Conservation (phyloP, 768 basidiomycete genomes). For the Suillus decipiens region DNA sequence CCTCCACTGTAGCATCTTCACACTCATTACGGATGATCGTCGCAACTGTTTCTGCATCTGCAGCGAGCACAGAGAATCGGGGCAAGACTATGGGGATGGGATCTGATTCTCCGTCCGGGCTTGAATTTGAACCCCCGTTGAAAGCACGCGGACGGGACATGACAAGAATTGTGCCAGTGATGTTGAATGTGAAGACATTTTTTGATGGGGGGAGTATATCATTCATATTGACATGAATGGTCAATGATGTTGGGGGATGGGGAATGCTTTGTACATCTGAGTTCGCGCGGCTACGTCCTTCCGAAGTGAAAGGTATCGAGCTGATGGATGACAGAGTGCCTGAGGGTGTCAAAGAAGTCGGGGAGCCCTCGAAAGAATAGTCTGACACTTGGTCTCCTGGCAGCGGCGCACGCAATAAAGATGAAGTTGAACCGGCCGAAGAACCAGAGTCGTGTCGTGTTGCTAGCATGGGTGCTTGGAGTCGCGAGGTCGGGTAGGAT, state of each 20-base stretch:
- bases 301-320: constrained; percentile 34
- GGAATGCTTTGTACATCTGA: constrained; percentile 29
- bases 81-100: constrained; percentile 62
- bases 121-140: constrained; percentile 20
- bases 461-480: constrained; percentile 24
- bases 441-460: constrained; percentile 43
- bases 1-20: constrained; percentile 54
- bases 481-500: constrained; percentile 22
- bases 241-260: constrained; percentile 51
- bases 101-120: constrained; percentile 34
- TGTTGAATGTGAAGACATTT: constrained; percentile 63
- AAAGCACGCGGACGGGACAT: constrained; percentile 41
- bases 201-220: constrained; percentile 67
- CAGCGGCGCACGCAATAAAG: constrained; percentile 74
- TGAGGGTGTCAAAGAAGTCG: constrained; percentile 52
- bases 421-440: constrained; percentile 48
- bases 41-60: constrained; percentile 61
- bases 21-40: constrained; percentile 63
- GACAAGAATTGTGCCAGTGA: constrained; percentile 66
- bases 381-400: constrained; percentile 65
- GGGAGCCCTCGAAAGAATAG: constrained; percentile 72
- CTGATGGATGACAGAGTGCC: constrained; percentile 41
- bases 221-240: constrained; percentile 80
- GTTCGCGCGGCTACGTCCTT: constrained; percentile 40
- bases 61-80: constrained; percentile 66